phyloP scores from a whole-genome alignment of 352 stramenopile species.

The Globisporangium solare region DNA sequence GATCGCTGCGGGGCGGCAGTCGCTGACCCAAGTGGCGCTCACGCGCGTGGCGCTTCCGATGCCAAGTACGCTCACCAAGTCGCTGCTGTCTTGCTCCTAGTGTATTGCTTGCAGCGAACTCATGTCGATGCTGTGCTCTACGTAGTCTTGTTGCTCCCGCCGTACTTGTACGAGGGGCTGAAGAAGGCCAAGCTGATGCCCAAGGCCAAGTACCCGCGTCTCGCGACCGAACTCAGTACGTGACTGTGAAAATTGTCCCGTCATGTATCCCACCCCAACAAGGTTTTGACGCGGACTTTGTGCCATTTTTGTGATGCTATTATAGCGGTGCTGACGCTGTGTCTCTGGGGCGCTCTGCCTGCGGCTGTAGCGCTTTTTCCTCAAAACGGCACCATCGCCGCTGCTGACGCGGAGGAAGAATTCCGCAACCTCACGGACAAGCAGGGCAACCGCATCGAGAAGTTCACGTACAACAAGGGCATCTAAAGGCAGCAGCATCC shows the following conservation, averaged over 20 bases:
- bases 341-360: constrained; percentile 75
- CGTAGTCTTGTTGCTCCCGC: constrained; percentile 71
- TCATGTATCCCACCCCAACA: background rate
- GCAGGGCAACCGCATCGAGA: constrained; percentile 12
- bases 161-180: constrained; percentile 77
- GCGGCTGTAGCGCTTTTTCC: constrained; percentile 77
- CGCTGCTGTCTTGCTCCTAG: too few relatives aligned
- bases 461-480: constrained; percentile 12
- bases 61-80: constrained; percentile 46
- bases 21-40: constrained; percentile 72
- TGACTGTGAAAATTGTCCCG: constrained; percentile 1
- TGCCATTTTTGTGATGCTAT: background rate
- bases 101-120: background rate
- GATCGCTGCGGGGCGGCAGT: constrained; percentile 71
- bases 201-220: constrained; percentile 58
- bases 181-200: constrained; percentile 75
- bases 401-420: constrained; percentile 40
- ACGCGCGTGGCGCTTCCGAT: constrained; percentile 75
- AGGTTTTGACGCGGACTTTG: background rate
- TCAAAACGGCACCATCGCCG: constrained; percentile 68
- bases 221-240: constrained; percentile 72
- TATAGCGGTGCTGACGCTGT: constrained; percentile 65
- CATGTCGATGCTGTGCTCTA: background rate
- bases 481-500: background rate
- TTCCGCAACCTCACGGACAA: background rate